Base-by-base conservation (phyloP, 108 stramenopile species). In the Discostella stelligeroides region DNA sequence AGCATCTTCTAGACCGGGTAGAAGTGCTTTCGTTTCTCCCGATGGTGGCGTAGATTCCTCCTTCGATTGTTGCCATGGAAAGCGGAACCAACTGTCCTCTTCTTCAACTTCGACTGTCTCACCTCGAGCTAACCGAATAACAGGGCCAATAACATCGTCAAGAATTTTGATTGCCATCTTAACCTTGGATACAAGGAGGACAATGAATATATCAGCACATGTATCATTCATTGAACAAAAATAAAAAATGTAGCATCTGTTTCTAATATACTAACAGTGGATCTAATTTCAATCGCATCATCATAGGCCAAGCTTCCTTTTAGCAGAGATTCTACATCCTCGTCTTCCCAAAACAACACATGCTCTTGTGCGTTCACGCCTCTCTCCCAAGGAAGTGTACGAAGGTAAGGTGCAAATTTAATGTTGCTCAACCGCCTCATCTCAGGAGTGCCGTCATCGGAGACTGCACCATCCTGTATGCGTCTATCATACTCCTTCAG, bases 291-390 rank as follows among this genome's bases (percentile, higher is more conserved):
- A 21, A 59, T 54, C 10, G 84, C 82, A 57, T 90, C 89, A 4
- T 34, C 46, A 58, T 88, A 90, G 51, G 86, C 86, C 48, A 88
- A 68, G 28, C 75, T 77, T 12, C 86, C 89, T 30, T 59, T 60
- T 65, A 90, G 66, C 21, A 78, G 66, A 13, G 42, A 42, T 29
- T 90, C 86, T 11, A 90, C 71, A 18, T 82, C 79, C 21, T 74
- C 71, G 10, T 83, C 76, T 10, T 54, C 48, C 89, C 89, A 90
- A 77, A 88, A 90, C 37, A 90, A 49, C 18, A 90, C 67, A 62
- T 90, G 89, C 60, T 90, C 86, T 78, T 90, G 89, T 24, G 75
- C 85, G 70, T 90, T 90, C 60, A 88, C 68, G 10, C 86, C 85
- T 21, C 85, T 66, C 63, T 83, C 57, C 89, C 89, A 90, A 7